phyloP scores from a whole-genome alignment of 2,329 filamentous ascomycete species.

The Epichloe brachyelytri region DNA sequence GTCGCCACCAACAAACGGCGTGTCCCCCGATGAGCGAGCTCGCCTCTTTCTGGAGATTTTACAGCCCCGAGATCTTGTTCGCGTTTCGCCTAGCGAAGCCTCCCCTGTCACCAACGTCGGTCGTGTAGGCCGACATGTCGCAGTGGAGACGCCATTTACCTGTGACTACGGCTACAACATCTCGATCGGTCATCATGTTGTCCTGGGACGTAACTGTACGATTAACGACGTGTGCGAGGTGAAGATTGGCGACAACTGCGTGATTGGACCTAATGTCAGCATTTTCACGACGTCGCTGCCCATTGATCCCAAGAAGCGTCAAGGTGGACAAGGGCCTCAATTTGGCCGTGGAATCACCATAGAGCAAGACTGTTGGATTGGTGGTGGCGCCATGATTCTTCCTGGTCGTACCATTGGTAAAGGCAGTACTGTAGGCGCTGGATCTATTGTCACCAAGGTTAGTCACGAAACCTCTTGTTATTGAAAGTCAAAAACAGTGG shows the following conservation, averaged over 20 bases:
- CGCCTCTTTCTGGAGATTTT: conserved; percentile 62
- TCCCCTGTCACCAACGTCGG: conserved; percentile 43
- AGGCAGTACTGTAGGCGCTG: conserved; percentile 69
- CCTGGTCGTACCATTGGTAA: conserved; percentile 70
- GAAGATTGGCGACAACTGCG: conserved; percentile 62
- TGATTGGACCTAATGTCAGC: conserved; percentile 74
- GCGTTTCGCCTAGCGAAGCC: conserved; percentile 41
- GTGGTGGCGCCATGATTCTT: conserved; percentile 63
- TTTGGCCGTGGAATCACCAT: conserved; percentile 62
- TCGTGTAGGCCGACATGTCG: conserved; percentile 58
- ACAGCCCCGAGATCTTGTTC: conserved; percentile 44
- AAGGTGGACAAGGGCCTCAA: conserved; percentile 61
- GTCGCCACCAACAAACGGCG: conserved; percentile 58
- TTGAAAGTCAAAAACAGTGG: background rate
- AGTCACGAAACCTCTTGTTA: conserved; percentile 9
- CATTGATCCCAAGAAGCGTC: conserved; percentile 58
- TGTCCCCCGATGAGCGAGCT: conserved; percentile 54
- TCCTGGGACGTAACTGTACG: conserved; percentile 70
- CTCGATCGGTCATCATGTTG: conserved; percentile 70
- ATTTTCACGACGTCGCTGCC: conserved; percentile 66
- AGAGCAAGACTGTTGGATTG: conserved; percentile 76
- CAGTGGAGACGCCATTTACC: conserved; percentile 77
- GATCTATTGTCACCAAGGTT: conserved; percentile 72
- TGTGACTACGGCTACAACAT: conserved; percentile 98
- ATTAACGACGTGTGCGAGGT: conserved; percentile 81